Evolutionary conservation across 495 filamentous ascomycete genomes (phyloP).

Genomic region (Neurospora sp.): DNA sequence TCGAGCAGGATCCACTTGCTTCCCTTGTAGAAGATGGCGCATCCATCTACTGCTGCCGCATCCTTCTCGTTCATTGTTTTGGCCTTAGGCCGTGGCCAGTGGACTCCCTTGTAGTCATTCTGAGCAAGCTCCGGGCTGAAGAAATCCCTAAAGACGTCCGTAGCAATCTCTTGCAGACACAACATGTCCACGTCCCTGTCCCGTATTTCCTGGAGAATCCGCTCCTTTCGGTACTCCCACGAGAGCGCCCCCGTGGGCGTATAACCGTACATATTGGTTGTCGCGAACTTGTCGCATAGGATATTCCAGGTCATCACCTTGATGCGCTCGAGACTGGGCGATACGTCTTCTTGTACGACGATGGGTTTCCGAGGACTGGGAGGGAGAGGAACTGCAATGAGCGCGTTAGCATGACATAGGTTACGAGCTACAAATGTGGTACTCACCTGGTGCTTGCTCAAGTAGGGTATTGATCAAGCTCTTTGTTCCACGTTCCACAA

Average conservation of each 20-base stretch:
- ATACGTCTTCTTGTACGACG: conserved; percentile 40
- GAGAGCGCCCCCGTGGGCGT: conserved; percentile 64
- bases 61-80: conserved; percentile 87
- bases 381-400: conserved; percentile 52
- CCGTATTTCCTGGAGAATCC: conserved; percentile 70
- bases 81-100: conserved; percentile 75
- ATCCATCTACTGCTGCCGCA: conserved; percentile 80
- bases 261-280: conserved; percentile 75
- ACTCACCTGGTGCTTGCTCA: conserved; percentile 73
- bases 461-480: conserved; percentile 71
- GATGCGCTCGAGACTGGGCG: conserved; percentile 43
- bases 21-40: conserved; percentile 90
- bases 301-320: conserved; percentile 88
- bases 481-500: conserved; percentile 79
- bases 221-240: conserved; percentile 77
- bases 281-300: conserved; percentile 85
- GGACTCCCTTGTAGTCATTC: conserved; percentile 84
- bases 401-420: neutral
- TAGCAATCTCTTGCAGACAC: conserved; percentile 87
- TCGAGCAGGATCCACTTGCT: conserved; percentile 87
- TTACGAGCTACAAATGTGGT: neutral
- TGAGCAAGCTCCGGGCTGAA: conserved; percentile 75
- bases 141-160: conserved; percentile 79
- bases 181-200: conserved; percentile 79
- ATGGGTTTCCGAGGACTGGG: conserved; percentile 42